Base-by-base conservation (phyloP, 345 rosid species). In the Excoecaria agallocha region DNA sequence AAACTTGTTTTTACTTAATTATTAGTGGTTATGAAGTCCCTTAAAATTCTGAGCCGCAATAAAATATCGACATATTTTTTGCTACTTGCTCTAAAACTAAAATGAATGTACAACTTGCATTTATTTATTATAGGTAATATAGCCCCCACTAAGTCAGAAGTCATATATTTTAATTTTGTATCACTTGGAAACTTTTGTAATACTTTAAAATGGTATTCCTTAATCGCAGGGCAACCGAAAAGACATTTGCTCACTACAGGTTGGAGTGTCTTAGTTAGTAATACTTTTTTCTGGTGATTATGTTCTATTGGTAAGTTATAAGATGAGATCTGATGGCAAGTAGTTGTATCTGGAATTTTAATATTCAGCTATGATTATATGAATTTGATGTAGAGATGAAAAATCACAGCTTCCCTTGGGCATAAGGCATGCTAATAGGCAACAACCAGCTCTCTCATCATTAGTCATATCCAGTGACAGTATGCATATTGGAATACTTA, bases 211-310 rank as follows among this genome's bases (percentile, higher is more conserved):
- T 70, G 12, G 62, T 63, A 12, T 74, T 61, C 52, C 55, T 73
- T 79, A 37, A 57, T 68, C 82, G 57, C 86, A 91, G 98, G 97
- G 67, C 98, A 93, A 73, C 98, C 98, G 12, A 93, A 93, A 77
- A 84, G 98, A 64, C 98, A 91, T 77, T 76, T 93, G 78, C 87
- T 93, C 66, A 93, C 98, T 65, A 93, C 98, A 24, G 98, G 98
- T 45, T 93, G 98, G 98, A 93, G 98, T 74, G 93, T 91, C 38
- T 91, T 93, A 84, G 94, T 93, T 60, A 90, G 97, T 88, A 80
- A 89, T 97, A 81, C 97, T 93, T 66, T 87, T 90, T 72, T 91
- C 98, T 77, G 96, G 98, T 30, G 98, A 93, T 82, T 91, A 97
- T 22, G 98, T 93, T 83, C 89, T 93, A 57, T 93, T 93, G 68